Evolutionary conservation across 805 yeast species (phyloP), one percentile per base, ranked within the genome.

Genomic region (Candida palmyrensis): DNA sequence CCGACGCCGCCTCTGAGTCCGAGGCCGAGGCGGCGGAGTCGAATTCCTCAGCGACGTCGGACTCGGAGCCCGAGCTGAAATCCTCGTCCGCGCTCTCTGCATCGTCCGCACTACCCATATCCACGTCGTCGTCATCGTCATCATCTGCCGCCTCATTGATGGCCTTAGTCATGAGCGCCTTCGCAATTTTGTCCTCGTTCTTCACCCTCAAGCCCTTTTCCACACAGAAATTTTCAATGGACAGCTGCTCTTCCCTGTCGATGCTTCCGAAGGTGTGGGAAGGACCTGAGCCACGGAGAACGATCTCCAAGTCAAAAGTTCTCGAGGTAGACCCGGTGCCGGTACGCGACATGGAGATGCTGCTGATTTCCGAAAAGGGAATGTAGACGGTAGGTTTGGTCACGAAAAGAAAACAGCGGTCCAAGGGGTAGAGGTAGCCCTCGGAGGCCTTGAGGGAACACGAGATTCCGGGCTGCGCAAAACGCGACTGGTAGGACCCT

Each of bases 371-470:
- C 1, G 83, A 66, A 56, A 77, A 83, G 36, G 97, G 95, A 43
- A 92, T 84, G 56, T 84, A 84, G 25, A 92, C 77, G 0, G 97
- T 88, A 28, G 98, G 96, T 56, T 92, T 92, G 16, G 96, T 88
- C 30, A 90, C 81, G 54, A 92, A 90, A 41, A 92, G 62, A 52
- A 92, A 76, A 36, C 95, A 84, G 59, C 86, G 84, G 44, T 92
- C 98, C 38, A 92, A 71, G n/a, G 95, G 87, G 57, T 85, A 92
- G 39, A 92, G 62, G 47, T 88, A 83, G 18, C 98, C 97, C 65
- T 92, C 97, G 32, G 85, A 82, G 0, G 97, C 97, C 59, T 90
- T 92, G 47, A 86, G 74, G 5, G 97, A 86, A 62, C 97, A 90
- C 14, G 87, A 73, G 18, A 92, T 82, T 3, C 95, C 96, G 10